Evolutionary conservation across 1,284 basidiomycete species (phyloP), one percentile per base, ranked within the genome.

Genomic region (Lignosus rhinocerotis): DNA sequence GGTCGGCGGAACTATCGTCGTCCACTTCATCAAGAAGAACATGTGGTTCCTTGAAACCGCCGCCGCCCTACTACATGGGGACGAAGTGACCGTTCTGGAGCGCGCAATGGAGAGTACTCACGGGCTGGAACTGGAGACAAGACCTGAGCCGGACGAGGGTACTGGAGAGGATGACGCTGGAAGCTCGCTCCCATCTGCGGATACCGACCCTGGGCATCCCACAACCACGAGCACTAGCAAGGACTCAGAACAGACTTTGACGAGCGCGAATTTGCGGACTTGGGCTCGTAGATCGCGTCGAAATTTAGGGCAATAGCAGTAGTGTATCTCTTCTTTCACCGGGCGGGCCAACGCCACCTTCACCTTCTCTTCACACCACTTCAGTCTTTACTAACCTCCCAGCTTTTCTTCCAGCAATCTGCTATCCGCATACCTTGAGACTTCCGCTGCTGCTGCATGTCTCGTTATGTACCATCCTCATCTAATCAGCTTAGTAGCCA

Each of bases 1-100:
- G 50, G 81, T 93, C 7, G 96, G 96, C 2, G 96, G 96, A 4
- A 99, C 96, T 0, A 84, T 96, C 44, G 90, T 95, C 25, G 94
- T 99, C 45, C 96, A 99, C 76, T 98, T 93, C 72, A 90, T 98
- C 78, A 99, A 98, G 84, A 91, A 94, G 73, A 87, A 93, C 67
- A 90, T 93, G 76, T 99, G 96, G 96, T 98, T 94, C 75, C 75
- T 94, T 64, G 96, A 99, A 77, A 93, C 96, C 1, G 92, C 93
- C 14, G 75, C 95, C 16, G 94, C 94, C 19, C 76, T 98, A 19
- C 78, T 98, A 32, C 93, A 93, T 41, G 83, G 87, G 7, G 83
- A 88, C 12, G 88, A 92, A 57, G 74, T 77, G 58, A 78, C 81
- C 12, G 76, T 78, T 58, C 62, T 66, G 31, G 76, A 79, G 67